These are phyloP conservation scores for Plenodomus biglobosus DNA, from an alignment of 2,329 filamentous ascomycete genomes.

Conservation along the genomic window DNA sequence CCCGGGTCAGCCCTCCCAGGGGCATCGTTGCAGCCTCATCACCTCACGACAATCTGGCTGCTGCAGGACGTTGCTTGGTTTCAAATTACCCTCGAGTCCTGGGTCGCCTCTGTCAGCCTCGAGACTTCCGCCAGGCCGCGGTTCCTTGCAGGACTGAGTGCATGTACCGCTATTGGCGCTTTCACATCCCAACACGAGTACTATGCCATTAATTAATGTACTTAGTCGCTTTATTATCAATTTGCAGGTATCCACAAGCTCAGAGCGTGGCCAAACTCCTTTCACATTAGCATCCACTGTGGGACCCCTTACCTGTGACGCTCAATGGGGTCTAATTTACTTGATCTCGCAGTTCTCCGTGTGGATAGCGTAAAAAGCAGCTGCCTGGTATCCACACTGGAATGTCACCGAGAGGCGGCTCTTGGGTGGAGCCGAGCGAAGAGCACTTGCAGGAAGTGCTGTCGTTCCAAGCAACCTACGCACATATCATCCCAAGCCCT, in stretches of 20 bases:
- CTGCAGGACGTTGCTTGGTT: no score
- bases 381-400: no score
- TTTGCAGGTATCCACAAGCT: not conserved
- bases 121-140: constrained; percentile 11
- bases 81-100: constrained; percentile 9
- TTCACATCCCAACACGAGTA: constrained; percentile 27
- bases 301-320: not conserved
- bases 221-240: constrained; percentile 22
- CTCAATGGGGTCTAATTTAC: not conserved
- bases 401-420: not conserved
- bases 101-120: constrained; percentile 13
- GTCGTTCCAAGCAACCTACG: not conserved
- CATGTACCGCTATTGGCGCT: constrained; percentile 18
- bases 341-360: not conserved
- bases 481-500: not conserved
- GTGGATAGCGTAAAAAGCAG: no score
- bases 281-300: not conserved
- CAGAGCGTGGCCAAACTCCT: not conserved
- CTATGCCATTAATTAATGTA: constrained; percentile 12
- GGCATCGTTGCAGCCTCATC: constrained; percentile 8
- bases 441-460: not conserved
- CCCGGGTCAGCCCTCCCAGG: constrained; percentile 27
- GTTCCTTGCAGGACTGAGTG: constrained; percentile 29
- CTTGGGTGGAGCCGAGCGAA: not conserved
- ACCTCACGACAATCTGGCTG: constrained; percentile 27